Base-by-base conservation (phyloP, 2,329 filamentous ascomycete species). In the Conoideocrella luteorostrata region DNA sequence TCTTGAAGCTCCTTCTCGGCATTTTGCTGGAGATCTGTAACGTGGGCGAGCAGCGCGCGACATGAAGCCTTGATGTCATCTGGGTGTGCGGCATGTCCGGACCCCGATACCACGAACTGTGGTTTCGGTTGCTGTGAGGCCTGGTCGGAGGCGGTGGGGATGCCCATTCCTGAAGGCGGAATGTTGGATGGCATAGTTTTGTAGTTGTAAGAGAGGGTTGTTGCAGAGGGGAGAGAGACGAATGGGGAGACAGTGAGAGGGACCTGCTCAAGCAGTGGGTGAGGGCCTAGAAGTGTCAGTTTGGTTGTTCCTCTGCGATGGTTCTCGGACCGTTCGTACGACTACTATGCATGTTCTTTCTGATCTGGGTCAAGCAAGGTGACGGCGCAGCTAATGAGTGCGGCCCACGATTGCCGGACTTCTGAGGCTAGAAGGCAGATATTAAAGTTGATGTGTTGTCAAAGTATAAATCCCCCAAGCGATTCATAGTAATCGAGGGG, bases 181-280 rank as follows among this genome's bases (percentile, higher is more conserved):
- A 97, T 78, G 2, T 88, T 86, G 1, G 88, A 91, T 0, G 91
- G 88, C 59, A 97, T 84, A 10, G 82, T 77, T 61, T 90, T 91
- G 76, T 96, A 97, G 54, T 88, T 95, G 71, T 97, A 97, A 20
- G 93, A 91, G 7, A 98, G 80, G 1, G 90, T 95, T 17, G 90
- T 86, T 21, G 91, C 85, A 23, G 87, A 84, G 10, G 93, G 93
- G 24, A 98, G 83, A 47, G 84, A 86, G 56, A 97, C 80, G 70
- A 96, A 96, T 21, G 93, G 93, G 3, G 91, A 96, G 35, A 97
- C 89, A 39, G 89, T 94, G 44, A 98, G 72, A 23, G 93, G 89
- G 32, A 97, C 82, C 68, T 98, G 93, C 52, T 90, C 86, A 37
- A 98, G 81, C 51, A 96, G 80, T 13, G 85, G 87, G 67, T 96